These are phyloP conservation scores for Parasitella parasitica DNA, from an alignment of 371 early-diverging fungal genomes.

Conservation along the genomic window DNA sequence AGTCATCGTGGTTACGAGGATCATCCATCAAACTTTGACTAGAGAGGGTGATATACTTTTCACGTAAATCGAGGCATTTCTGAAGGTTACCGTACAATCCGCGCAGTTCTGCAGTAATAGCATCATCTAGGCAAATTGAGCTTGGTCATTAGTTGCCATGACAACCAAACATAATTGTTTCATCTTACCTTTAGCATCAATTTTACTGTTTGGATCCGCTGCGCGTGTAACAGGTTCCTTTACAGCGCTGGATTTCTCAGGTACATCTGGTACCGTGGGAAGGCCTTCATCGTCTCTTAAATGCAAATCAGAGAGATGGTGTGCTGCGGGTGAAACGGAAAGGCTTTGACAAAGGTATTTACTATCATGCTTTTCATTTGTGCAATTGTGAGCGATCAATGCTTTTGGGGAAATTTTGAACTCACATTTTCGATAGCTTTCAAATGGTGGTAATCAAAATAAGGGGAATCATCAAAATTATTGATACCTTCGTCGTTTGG, in stretches of 20 bases:
- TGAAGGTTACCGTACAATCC: constrained; percentile 57
- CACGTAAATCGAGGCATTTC: constrained; percentile 77
- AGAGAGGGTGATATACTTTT: constrained; percentile 81
- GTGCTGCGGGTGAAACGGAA: constrained; percentile 15
- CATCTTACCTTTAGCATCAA: constrained; percentile 7
- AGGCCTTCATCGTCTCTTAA: not conserved
- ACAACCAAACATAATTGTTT: not conserved
- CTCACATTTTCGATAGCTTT: constrained; percentile 43
- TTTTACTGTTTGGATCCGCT: constrained; percentile 6
- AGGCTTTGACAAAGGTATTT: constrained; percentile 44
- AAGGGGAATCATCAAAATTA: constrained; percentile 36
- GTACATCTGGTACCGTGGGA: not conserved
- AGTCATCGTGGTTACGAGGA: constrained; percentile 79
- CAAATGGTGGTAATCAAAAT: constrained; percentile 48
- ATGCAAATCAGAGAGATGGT: constrained; percentile 6
- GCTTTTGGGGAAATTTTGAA: too few relatives aligned
- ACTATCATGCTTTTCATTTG: constrained; percentile 37
- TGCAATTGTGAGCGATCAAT: too few relatives aligned
- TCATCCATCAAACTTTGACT: constrained; percentile 86
- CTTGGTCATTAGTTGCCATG: not conserved
- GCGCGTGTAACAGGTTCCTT: not conserved
- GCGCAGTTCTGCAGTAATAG: constrained; percentile 53
- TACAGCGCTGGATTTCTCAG: not conserved
- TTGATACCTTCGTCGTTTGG: constrained; percentile 15
- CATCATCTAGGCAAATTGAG: constrained; percentile 35